Conservation (phyloP, 2,329 filamentous ascomycete genomes). For the Tolypocladium album region DNA sequence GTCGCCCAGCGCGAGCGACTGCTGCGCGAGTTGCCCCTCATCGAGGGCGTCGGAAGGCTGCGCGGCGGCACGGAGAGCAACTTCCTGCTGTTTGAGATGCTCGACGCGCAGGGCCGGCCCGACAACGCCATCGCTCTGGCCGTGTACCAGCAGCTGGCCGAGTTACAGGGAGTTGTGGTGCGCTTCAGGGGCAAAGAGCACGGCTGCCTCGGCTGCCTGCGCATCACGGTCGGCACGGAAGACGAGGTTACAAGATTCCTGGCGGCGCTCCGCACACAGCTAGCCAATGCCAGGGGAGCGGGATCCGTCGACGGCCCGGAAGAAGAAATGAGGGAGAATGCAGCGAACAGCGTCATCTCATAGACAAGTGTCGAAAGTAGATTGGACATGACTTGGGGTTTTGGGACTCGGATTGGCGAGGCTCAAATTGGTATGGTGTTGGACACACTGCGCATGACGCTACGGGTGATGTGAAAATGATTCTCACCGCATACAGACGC, state of each 20-base stretch:
- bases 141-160: conserved; percentile 77
- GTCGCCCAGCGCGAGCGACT: conserved; percentile 68
- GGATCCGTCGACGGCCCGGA: neutral
- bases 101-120: conserved; percentile 60
- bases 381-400: neutral
- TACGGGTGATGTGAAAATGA: neutral
- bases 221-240: conserved; percentile 88
- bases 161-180: conserved; percentile 81
- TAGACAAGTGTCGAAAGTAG: neutral
- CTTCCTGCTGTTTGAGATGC: conserved; percentile 83
- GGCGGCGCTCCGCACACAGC: conserved; percentile 45
- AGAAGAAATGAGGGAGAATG: neutral
- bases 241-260: conserved; percentile 74
- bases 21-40: conserved; percentile 57
- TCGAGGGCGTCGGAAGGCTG: conserved; percentile 71
- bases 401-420: neutral
- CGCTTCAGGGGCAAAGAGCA: conserved; percentile 88
- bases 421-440: neutral
- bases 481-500: neutral
- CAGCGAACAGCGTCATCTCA: conserved; percentile 1
- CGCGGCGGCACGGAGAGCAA: conserved; percentile 75
- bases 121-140: conserved; percentile 69
- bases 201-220: conserved; percentile 78
- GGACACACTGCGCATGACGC: neutral
- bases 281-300: conserved; percentile 30